These are phyloP conservation scores for Cercophora sp. DNA, from an alignment of 495 filamentous ascomycete genomes.

Conservation along the genomic window DNA sequence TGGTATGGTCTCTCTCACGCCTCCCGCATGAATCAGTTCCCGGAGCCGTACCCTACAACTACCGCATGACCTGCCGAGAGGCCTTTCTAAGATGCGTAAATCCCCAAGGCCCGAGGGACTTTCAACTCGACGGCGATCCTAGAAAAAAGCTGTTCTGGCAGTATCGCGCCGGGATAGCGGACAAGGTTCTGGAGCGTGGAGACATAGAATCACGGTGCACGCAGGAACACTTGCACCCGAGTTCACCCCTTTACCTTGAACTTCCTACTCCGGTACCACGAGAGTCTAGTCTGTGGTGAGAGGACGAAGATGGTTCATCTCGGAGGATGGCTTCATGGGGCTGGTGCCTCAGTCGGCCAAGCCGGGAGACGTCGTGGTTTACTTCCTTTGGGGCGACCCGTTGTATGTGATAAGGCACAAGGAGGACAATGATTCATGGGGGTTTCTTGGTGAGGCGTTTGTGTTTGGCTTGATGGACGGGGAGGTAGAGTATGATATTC, in stretches of 20 bases:
- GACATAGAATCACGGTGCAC: not conserved
- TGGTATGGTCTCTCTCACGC: not conserved
- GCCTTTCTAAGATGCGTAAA: not conserved
- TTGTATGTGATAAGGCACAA: not conserved
- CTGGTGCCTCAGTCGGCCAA: not conserved
- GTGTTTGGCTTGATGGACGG: constrained; percentile 5
- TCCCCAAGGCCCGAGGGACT: not conserved
- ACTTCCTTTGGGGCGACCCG: not conserved
- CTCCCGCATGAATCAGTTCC: constrained; percentile 2
- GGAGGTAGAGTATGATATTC: constrained; percentile 6
- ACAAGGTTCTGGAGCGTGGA: not conserved
- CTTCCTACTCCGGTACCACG: not conserved
- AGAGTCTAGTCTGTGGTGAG: not conserved
- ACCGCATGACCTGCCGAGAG: not conserved
- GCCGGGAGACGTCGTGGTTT: not conserved
- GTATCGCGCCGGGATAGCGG: constrained; percentile 1
- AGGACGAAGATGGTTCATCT: not conserved
- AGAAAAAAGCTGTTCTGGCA: not conserved
- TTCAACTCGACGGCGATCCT: constrained; percentile 3
- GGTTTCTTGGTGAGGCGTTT: constrained; percentile 4
- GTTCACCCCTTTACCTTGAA: not conserved
- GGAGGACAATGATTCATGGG: not conserved
- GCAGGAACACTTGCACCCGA: not conserved
- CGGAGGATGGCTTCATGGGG: not conserved
- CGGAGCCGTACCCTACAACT: constrained; percentile 3